phyloP scores from a whole-genome alignment of 2,329 filamentous ascomycete genomes.

The Fusarium sp. region DNA sequence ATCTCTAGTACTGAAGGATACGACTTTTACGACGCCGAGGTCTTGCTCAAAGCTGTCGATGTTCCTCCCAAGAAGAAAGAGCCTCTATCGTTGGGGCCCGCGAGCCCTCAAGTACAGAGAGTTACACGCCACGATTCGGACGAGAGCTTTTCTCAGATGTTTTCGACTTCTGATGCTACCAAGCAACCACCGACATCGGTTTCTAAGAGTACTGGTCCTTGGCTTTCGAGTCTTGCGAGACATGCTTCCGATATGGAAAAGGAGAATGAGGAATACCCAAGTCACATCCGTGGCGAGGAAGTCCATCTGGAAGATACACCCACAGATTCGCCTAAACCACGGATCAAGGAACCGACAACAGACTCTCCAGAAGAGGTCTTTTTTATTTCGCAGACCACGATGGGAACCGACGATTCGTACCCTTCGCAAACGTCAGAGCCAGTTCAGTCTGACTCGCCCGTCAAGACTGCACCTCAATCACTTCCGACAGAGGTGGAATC shows the following conservation, averaged over 20 bases:
- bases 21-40: slow-evolving; percentile 73
- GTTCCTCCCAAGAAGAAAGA: slow-evolving; percentile 58
- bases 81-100: slow-evolving; percentile 47
- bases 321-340: slow-evolving; percentile 12
- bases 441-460: slow-evolving; percentile 37
- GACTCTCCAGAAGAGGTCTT: slow-evolving; percentile 55
- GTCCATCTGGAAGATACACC: slow-evolving; percentile 43
- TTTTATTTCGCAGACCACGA: slow-evolving; percentile 61
- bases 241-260: slow-evolving; percentile 45
- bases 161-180: slow-evolving; percentile 66
- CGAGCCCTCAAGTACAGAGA: slow-evolving; percentile 43
- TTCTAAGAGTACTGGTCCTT: slow-evolving; percentile 30
- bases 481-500: slow-evolving; percentile 2
- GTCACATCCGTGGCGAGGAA: slow-evolving; percentile 57
- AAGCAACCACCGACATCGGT: slow-evolving; percentile 33
- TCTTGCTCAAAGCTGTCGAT: slow-evolving; percentile 62
- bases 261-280: slow-evolving; percentile 55
- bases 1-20: slow-evolving; percentile 70
- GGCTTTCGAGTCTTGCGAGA: slow-evolving; percentile 46
- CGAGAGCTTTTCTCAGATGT: slow-evolving; percentile 68
- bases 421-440: slow-evolving; percentile 49
- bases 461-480: slow-evolving; percentile 23
- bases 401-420: slow-evolving; percentile 49
- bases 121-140: slow-evolving; percentile 64
- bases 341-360: slow-evolving; percentile 5